Evolutionary conservation across 108 stramenopile species (phyloP).

Genomic region (Cyclotella cryptica): DNA sequence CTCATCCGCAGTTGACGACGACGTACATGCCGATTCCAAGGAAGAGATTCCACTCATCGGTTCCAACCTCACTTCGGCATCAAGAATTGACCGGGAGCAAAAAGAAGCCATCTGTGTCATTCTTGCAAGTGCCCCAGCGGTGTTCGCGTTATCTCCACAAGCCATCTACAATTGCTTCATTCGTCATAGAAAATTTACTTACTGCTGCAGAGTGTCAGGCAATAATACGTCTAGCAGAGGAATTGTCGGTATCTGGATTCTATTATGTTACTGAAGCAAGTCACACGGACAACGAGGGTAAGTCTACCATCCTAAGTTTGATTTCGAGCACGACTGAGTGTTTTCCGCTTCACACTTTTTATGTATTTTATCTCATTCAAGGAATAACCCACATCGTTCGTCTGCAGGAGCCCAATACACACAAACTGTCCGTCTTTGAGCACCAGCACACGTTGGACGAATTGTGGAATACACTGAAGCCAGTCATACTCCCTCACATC

Average conservation of each 20-base stretch:
- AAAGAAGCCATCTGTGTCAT: conserved; percentile 19
- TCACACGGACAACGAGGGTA: conserved; percentile 62
- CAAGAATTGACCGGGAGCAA: neutral
- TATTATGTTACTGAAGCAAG: conserved; percentile 66
- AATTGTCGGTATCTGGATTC: conserved; percentile 45
- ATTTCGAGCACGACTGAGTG: neutral
- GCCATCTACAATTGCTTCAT: conserved; percentile 58
- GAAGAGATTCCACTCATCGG: neutral
- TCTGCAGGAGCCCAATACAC: conserved; percentile 66
- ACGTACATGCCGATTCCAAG: conserved; percentile 7
- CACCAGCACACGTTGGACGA: conserved; percentile 41
- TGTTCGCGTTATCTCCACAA: conserved; percentile 62
- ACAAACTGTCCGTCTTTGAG: conserved; percentile 77
- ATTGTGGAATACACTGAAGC: conserved; percentile 52
- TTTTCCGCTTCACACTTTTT: neutral
- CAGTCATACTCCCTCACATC: conserved; percentile 28
- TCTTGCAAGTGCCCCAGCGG: conserved; percentile 31
- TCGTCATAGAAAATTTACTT: conserved; percentile 53
- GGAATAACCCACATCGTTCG: conserved; percentile 43
- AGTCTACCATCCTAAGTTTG: neutral
- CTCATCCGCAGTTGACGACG: conserved; percentile 11
- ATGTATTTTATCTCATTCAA: neutral
- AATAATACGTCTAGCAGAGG: conserved; percentile 51
- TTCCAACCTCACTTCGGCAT: neutral
- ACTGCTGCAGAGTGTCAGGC: conserved; percentile 48